Percentiles rank a stretch among this genome's conserved stretches.
These are phyloP conservation scores for Eimeria brunetti DNA, from an alignment of 169 alveolate species.

Conservation along the genomic window DNA sequence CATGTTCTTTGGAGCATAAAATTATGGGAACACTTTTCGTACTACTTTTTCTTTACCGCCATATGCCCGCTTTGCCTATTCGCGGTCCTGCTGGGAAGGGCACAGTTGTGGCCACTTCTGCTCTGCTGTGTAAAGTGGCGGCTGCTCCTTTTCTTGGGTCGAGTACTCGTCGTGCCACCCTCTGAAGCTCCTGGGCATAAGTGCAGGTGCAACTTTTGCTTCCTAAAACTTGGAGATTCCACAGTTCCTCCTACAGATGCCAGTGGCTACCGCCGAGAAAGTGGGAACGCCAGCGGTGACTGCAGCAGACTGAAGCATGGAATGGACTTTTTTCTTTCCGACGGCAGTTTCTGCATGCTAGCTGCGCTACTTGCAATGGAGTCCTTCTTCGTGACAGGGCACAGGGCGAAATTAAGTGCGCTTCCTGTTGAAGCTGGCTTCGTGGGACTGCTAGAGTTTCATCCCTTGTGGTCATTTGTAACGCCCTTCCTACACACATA, in stretches of 20 bases:
- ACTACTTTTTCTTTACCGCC: constrained; percentile 35
- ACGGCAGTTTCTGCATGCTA: constrained; percentile 27
- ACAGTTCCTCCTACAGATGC: background rate
- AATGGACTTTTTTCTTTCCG: constrained; percentile 34
- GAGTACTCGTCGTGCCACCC: constrained; percentile 5
- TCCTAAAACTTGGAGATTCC: no score
- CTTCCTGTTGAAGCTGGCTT: constrained; percentile 70
- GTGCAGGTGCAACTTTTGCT: constrained; percentile 40
- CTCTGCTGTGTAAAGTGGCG: constrained; percentile 61
- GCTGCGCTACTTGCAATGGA: constrained; percentile 43
- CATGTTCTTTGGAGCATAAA: constrained; percentile 40
- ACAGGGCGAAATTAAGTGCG: constrained; percentile 70
- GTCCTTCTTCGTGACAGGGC: constrained; percentile 61
- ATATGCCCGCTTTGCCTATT: constrained; percentile 46
- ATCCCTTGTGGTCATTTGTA: constrained; percentile 34
- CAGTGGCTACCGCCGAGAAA: background rate
- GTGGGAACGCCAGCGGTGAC: background rate
- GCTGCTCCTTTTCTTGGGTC: constrained; percentile 32
- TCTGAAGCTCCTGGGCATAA: background rate
- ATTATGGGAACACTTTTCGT: constrained; percentile 26
- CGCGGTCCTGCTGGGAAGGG: constrained; percentile 53
- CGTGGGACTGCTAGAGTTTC: constrained; percentile 64
- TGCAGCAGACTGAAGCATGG: background rate
- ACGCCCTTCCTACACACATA: constrained; percentile 56
- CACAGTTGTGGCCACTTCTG: constrained; percentile 35